Evolutionary conservation across 139 green algal species (phyloP), one percentile per base, ranked within the genome.

Genomic region (Auxenochlorella pyrenoidosa): DNA sequence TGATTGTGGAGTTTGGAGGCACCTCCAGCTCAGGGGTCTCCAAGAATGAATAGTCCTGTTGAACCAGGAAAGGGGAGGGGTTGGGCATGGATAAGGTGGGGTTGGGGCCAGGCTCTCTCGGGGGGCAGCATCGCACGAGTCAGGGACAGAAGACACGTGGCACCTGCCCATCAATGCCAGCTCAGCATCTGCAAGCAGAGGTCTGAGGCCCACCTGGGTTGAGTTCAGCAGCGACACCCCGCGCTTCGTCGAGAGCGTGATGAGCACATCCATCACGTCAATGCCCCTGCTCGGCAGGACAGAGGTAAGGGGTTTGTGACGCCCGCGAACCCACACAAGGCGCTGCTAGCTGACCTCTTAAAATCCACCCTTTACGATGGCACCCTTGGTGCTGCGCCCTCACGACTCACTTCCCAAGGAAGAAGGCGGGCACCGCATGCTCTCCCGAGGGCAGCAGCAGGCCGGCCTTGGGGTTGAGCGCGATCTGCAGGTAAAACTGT

Each of bases 11-110:
- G n/a, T 81, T 88, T 0, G 38, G 22, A 8, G 66, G 32, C 40
- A 65, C 19, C 18, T 40, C 71, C 32, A 88, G 40, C 34, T 19
- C 19, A 12, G 92, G 93, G 0, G 92, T 93, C 24, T 95, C 88
- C 30, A 93, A 28, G 83, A 89, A 96, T 21, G 91, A 95, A 63
- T 91, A 96, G 78, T 96, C 94, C 80, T 89, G 60, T 15, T 75
- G 72, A 19, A 54, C 21, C 54, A 38, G 44, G 22, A 8, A 68
- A 15, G 21, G 44, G 28, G 24, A 82, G 44, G 47, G 47, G 47
- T 54, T 54, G 47, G n/a, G n/a, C n/a, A n/a, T n/a, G n/a, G n/a
- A n/a, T n/a, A n/a, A n/a, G n/a, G n/a, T n/a, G n/a, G n/a, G n/a
- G n/a, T n/a, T n/a, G n/a, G n/a, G n/a, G n/a, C n/a, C n/a, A n/a